Percentiles rank a stretch among this genome's conserved stretches.
These are phyloP conservation scores for Pyrenopolyporus hunteri DNA, from an alignment of 495 filamentous ascomycete genomes.

Conservation along the genomic window DNA sequence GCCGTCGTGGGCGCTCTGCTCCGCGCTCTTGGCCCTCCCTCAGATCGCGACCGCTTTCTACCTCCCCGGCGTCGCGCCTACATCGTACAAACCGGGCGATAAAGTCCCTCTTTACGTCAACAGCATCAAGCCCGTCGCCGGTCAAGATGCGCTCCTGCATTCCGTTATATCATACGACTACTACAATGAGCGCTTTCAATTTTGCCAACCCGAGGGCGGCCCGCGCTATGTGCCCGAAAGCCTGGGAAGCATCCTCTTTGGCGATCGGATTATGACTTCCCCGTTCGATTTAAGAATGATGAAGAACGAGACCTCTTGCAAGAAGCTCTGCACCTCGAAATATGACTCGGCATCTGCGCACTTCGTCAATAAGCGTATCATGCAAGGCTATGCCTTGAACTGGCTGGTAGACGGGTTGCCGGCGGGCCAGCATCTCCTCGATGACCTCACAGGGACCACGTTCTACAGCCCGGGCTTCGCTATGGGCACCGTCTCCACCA, in stretches of 20 bases:
- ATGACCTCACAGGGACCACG: conserved; percentile 71
- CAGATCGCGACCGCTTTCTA: conserved; percentile 81
- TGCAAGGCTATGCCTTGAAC: conserved; percentile 85
- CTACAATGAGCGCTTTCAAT: conserved; percentile 84
- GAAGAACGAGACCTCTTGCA: conserved; percentile 85
- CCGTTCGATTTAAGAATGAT: conserved; percentile 87
- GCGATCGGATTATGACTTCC: conserved; percentile 92
- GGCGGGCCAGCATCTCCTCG: conserved; percentile 77
- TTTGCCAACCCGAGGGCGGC: conserved; percentile 79
- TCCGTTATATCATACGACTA: conserved; percentile 96
- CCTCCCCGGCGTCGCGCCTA: conserved; percentile 94
- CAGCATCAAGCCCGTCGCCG: conserved; percentile 83
- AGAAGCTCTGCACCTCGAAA: conserved; percentile 69
- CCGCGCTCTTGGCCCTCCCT: conserved; percentile 52
- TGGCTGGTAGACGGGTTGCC: conserved; percentile 95
- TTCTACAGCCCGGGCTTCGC: conserved; percentile 91
- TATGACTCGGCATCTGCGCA: conserved; percentile 72
- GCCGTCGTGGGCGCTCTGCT: conserved; percentile 55
- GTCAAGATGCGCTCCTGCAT: conserved; percentile 75
- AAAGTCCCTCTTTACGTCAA: conserved; percentile 92
- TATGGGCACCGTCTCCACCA: conserved; percentile 64
- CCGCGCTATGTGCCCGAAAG: conserved; percentile 81
- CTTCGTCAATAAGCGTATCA: conserved; percentile 83
- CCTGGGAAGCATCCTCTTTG: conserved; percentile 93
- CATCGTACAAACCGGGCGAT: conserved; percentile 77